Conservation (phyloP, 208 protist genomes). For the Blechomonas ayalai region DNA sequence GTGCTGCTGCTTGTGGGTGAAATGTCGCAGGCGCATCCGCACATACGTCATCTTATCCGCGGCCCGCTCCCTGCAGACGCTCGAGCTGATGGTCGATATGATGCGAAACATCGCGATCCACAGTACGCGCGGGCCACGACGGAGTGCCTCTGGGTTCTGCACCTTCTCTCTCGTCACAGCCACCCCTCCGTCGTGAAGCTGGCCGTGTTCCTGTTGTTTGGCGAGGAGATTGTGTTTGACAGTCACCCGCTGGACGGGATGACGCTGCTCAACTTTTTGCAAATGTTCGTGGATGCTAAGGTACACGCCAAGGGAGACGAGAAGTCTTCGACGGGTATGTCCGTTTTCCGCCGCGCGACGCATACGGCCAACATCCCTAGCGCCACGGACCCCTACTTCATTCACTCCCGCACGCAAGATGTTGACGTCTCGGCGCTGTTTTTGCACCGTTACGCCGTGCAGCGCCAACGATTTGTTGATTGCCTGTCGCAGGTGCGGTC, state of each 20-base stretch:
- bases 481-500: constrained; percentile 71
- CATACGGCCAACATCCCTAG: constrained; percentile 66
- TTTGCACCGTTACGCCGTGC: constrained; percentile 86
- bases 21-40: constrained; percentile 51
- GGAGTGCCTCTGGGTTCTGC: constrained; percentile 79
- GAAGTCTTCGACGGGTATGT: constrained; percentile 35
- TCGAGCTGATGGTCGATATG: constrained; percentile 33
- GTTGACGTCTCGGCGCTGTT: constrained; percentile 84
- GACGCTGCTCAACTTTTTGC: constrained; percentile 76
- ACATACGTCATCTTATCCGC: constrained; percentile 41
- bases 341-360: constrained; percentile 70
- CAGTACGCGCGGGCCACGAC: constrained; percentile 64
- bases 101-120: constrained; percentile 79
- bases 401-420: constrained; percentile 68
- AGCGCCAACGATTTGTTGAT: constrained; percentile 80
- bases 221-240: constrained; percentile 85
- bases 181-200: constrained; percentile 89
- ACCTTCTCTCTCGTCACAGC: constrained; percentile 70
- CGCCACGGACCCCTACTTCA: constrained; percentile 84
- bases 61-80: constrained; percentile 10
- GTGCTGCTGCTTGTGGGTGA: constrained; percentile 86
- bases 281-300: constrained; percentile 88
- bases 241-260: constrained; percentile 89
- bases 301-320: constrained; percentile 22
- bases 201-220: constrained; percentile 75